Conservation (phyloP, 164 flowering plant species). For the Kalanchoe fedtschenkoi region DNA sequence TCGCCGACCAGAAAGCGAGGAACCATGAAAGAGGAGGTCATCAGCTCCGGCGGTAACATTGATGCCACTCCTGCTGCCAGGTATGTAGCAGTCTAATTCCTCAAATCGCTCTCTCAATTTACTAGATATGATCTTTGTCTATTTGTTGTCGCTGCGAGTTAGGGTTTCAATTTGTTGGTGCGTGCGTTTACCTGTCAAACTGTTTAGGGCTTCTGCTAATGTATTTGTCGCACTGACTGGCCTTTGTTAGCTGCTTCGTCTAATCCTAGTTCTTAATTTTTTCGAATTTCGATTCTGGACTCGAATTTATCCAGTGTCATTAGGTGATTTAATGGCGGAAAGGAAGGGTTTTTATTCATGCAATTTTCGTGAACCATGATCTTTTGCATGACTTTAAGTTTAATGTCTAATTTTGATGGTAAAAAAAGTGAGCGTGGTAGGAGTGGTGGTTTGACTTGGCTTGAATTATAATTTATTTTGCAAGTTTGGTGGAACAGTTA, state of each 20-base stretch:
- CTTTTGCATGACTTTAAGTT: too few relatives aligned
- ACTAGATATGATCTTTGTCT: background rate
- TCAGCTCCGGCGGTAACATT: constrained; percentile 39
- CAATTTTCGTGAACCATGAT: too few relatives aligned
- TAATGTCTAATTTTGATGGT: too few relatives aligned
- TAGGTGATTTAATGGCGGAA: too few relatives aligned
- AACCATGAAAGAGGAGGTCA: constrained; percentile 55
- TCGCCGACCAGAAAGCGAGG: background rate
- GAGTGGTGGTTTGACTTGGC: too few relatives aligned
- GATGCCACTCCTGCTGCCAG: constrained; percentile 59
- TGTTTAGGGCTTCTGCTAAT: too few relatives aligned
- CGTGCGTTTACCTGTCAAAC: background rate
- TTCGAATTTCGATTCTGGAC: too few relatives aligned
- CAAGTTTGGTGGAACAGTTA: background rate
- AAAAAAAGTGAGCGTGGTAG: too few relatives aligned
- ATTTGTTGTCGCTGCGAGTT: background rate
- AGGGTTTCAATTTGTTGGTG: constrained; percentile 9
- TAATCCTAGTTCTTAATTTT: too few relatives aligned
- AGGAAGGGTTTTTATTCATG: too few relatives aligned
- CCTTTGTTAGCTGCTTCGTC: background rate
- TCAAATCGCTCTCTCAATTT: background rate
- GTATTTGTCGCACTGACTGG: background rate
- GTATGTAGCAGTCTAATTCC: constrained; percentile 14
- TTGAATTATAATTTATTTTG: too few relatives aligned
- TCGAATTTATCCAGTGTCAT: too few relatives aligned